Conservation (phyloP, 1,284 basidiomycete species). For the Blastosporella zonata region DNA sequence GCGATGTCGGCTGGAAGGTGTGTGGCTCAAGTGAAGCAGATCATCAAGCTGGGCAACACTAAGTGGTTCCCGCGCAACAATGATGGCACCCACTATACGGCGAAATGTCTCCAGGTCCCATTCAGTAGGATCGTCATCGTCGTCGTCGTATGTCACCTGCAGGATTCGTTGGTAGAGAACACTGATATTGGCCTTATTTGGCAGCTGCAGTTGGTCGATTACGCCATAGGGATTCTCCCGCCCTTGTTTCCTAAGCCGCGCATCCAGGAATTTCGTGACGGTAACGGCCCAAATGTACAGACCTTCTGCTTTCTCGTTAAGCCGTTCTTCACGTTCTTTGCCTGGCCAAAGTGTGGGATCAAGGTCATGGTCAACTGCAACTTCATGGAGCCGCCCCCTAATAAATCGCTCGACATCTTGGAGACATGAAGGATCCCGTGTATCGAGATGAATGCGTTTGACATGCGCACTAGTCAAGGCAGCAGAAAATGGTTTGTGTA, state of each 20-base stretch:
- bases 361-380: slow-evolving; percentile 9
- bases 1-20: background rate
- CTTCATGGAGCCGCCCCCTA: background rate
- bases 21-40: background rate
- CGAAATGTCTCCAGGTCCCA: background rate
- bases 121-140: background rate
- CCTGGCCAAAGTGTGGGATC: slow-evolving; percentile 11
- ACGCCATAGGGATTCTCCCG: slow-evolving; percentile 1
- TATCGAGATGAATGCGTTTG: slow-evolving; percentile 7
- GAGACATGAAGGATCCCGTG: slow-evolving; percentile 4
- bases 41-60: background rate
- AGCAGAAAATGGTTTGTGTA: background rate
- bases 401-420: slow-evolving; percentile 9
- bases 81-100: background rate
- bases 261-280: slow-evolving; percentile 9
- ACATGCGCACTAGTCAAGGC: background rate
- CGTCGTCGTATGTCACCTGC: background rate
- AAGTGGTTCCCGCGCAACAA: background rate
- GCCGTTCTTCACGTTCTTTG: slow-evolving; percentile 4
- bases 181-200: slow-evolving; percentile 6
- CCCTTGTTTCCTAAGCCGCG: slow-evolving; percentile 1
- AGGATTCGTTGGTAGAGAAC: background rate
- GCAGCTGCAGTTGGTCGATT: slow-evolving; percentile 3
- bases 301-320: slow-evolving; percentile 9
- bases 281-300: slow-evolving; percentile 19